Conservation (phyloP, 2,329 filamentous ascomycete species). For the Neonectria neomacrospora region DNA sequence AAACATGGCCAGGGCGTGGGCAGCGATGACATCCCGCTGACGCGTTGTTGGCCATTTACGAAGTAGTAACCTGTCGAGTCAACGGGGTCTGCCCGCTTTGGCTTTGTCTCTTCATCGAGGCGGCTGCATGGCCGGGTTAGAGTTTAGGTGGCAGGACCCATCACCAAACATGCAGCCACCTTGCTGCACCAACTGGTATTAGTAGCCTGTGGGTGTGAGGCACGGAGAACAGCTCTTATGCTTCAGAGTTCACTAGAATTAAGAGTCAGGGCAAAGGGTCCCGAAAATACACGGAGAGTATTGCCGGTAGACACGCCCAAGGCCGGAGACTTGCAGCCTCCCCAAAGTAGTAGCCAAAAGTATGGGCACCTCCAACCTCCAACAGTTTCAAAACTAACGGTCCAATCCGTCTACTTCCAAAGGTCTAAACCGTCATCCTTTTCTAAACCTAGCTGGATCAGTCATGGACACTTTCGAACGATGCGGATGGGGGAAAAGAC, state of each 20-base stretch:
- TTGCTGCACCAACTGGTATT: background rate
- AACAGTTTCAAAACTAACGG: background rate
- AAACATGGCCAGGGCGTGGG: conserved; percentile 5
- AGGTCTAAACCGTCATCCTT: background rate
- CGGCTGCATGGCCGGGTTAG: background rate
- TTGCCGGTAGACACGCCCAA: background rate
- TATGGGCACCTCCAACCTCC: background rate
- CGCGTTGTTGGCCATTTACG: background rate
- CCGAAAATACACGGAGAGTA: background rate
- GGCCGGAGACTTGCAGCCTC: background rate
- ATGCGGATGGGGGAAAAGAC: too few relatives aligned
- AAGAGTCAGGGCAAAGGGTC: background rate
- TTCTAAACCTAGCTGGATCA: background rate
- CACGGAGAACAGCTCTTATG: background rate
- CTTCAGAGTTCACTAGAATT: background rate
- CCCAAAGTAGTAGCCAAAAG: background rate
- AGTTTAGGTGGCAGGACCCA: background rate
- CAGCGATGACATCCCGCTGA: conserved; percentile 2
- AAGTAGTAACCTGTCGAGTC: background rate
- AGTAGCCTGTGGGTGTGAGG: too few relatives aligned
- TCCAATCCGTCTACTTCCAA: background rate
- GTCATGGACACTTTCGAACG: too few relatives aligned
- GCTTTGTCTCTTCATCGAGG: background rate
- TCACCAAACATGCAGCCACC: background rate
- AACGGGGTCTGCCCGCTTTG: background rate